phyloP scores from a whole-genome alignment of 1,139 yeast species.

The Pichia cactophila region DNA sequence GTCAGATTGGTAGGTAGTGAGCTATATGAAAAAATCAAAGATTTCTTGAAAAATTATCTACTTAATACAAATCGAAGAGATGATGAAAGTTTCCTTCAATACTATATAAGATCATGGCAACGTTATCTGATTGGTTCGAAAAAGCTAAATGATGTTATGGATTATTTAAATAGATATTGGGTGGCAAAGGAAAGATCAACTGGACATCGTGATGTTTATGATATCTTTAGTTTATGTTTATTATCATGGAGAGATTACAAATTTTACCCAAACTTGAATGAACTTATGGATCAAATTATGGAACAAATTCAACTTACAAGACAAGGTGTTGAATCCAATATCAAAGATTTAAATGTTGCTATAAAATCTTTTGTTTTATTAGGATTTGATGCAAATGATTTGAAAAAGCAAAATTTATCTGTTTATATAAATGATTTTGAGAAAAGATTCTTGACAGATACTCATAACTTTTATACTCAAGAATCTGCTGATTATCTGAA shows the following conservation, averaged over 20 bases:
- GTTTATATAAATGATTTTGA: slow-evolving; percentile 82
- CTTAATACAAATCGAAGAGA: slow-evolving; percentile 38
- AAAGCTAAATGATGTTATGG: slow-evolving; percentile 86
- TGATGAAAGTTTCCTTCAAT: slow-evolving; percentile 68
- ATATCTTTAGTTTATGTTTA: slow-evolving; percentile 80
- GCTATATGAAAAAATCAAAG: slow-evolving; percentile 64
- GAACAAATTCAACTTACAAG: slow-evolving; percentile 72
- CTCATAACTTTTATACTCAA: slow-evolving; percentile 61
- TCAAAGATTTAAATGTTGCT: slow-evolving; percentile 60
- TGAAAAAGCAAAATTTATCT: slow-evolving; percentile 74
- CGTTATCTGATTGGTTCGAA: slow-evolving; percentile 89
- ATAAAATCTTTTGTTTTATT: slow-evolving; percentile 75
- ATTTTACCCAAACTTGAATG: slow-evolving; percentile 58
- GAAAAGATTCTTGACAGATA: slow-evolving; percentile 61
- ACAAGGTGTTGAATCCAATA: slow-evolving; percentile 67
- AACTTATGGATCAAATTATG: slow-evolving; percentile 63
- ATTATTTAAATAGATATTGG: slow-evolving; percentile 96
- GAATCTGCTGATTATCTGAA: slow-evolving; percentile 65
- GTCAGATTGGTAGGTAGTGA: slow-evolving; percentile 75
- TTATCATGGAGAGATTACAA: slow-evolving; percentile 82
- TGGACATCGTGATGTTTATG: slow-evolving; percentile 86
- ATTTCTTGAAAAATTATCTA: slow-evolving; percentile 59
- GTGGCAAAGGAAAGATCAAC: slow-evolving; percentile 93
- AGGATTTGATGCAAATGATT: slow-evolving; percentile 73
- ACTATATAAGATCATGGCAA: slow-evolving; percentile 84